Percentiles rank a stretch among this genome's conserved stretches.
phyloP scores from a whole-genome alignment of 2,329 filamentous ascomycete species.

The Paradendryphiella salina region DNA sequence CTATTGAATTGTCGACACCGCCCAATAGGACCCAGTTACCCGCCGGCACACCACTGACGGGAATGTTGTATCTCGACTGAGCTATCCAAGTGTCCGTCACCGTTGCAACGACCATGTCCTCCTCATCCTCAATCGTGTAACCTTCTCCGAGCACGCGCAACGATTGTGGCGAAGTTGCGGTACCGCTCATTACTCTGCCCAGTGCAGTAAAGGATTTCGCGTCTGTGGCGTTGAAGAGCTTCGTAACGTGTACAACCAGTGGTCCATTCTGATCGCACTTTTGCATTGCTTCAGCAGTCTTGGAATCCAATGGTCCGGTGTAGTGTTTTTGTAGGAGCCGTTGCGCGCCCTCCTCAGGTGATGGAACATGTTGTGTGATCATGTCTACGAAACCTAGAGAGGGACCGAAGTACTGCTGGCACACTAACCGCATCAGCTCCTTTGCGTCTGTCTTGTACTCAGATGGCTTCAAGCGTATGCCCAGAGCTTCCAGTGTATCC shows the following conservation, averaged over 20 bases:
- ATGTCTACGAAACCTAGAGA: slow-evolving; percentile 93
- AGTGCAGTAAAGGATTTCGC: slow-evolving; percentile 90
- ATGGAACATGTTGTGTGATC: slow-evolving; percentile 86
- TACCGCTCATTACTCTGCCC: slow-evolving; percentile 90
- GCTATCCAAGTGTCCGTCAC: slow-evolving; percentile 87
- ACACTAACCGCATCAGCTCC: slow-evolving; percentile 83
- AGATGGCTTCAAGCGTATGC: slow-evolving; percentile 86
- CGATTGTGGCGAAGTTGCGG: slow-evolving; percentile 76
- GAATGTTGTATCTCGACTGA: slow-evolving; percentile 90
- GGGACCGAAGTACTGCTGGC: slow-evolving; percentile 92
- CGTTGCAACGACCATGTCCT: slow-evolving; percentile 90
- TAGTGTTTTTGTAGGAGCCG: slow-evolving; percentile 84
- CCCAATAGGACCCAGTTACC: slow-evolving; percentile 91
- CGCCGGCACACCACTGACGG: slow-evolving; percentile 87
- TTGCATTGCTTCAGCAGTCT: slow-evolving; percentile 77
- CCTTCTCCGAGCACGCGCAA: slow-evolving; percentile 93
- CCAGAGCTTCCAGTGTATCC: slow-evolving; percentile 73
- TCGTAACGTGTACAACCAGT: slow-evolving; percentile 87
- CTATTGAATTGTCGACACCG: slow-evolving; percentile 95
- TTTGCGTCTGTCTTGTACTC: slow-evolving; percentile 90
- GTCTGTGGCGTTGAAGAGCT: slow-evolving; percentile 87
- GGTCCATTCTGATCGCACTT: slow-evolving; percentile 87
- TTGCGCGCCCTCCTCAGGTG: slow-evolving; percentile 76
- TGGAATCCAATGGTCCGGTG: slow-evolving; percentile 83
- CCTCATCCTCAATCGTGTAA: slow-evolving; percentile 95